Evolutionary conservation across 2,329 filamentous ascomycete genomes (phyloP).

Genomic region (Periconia digitata): DNA sequence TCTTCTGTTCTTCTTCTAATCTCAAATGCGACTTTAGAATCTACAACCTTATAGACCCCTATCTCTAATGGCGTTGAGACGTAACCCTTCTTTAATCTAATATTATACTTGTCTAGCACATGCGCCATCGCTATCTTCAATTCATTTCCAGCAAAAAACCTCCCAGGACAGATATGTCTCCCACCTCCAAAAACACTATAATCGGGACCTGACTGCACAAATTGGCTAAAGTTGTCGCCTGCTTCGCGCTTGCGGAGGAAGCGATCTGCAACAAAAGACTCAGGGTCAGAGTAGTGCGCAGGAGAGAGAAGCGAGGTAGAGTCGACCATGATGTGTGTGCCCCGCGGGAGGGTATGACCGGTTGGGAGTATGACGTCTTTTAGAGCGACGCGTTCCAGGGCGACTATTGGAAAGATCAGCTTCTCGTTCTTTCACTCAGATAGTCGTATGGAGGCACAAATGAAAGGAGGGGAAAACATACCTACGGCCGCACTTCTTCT

Average conservation of each 20-base stretch:
- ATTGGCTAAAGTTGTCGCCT: conserved; percentile 1
- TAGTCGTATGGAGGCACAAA: no score
- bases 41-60: neutral
- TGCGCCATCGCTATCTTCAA: conserved; percentile 20
- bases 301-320: conserved; percentile 1
- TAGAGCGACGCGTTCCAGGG: conserved; percentile 22
- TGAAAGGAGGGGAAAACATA: neutral
- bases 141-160: conserved; percentile 23
- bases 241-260: conserved; percentile 7
- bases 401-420: conserved; percentile 4
- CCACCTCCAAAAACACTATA: conserved; percentile 15
- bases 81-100: conserved; percentile 4
- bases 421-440: no score
- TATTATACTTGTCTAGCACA: conserved; percentile 17
- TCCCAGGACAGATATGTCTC: conserved; percentile 19
- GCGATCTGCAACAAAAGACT: conserved; percentile 8
- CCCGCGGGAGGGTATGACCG: conserved; percentile 24
- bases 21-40: neutral
- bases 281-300: conserved; percentile 2
- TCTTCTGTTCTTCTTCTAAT: neutral
- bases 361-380: conserved; percentile 25
- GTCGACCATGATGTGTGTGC: conserved; percentile 13
- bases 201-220: neutral
- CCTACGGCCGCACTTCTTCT: conserved; percentile 12
- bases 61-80: neutral